A percentile compares a stretch with the other conserved stretches of the same genome.
phyloP scores from a whole-genome alignment of 2,329 filamentous ascomycete genomes.

The Bertia moriformis region DNA sequence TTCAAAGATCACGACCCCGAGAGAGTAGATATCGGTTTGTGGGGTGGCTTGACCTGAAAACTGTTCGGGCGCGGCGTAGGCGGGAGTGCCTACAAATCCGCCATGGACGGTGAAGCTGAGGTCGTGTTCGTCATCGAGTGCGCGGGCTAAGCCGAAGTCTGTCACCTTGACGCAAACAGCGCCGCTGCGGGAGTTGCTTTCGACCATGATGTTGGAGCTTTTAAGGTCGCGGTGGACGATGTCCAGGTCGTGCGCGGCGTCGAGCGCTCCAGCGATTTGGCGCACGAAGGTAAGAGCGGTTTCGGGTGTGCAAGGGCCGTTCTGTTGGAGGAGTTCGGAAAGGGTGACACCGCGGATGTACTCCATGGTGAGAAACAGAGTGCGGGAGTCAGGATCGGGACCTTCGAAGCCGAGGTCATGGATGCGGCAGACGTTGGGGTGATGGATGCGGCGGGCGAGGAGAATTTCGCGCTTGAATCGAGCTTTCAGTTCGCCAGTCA shows the following conservation, averaged over 20 bases:
- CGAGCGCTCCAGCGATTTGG: not conserved
- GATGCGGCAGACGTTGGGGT: too few relatives aligned
- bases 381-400: too few relatives aligned
- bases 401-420: too few relatives aligned
- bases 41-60: not conserved
- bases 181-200: conserved; percentile 74
- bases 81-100: conserved; percentile 92
- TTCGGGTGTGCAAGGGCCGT: too few relatives aligned
- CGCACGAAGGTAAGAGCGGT: too few relatives aligned
- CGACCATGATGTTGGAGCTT: conserved; percentile 35
- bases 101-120: conserved; percentile 20
- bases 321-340: too few relatives aligned
- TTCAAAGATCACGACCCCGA: not conserved
- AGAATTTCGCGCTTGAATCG: too few relatives aligned
- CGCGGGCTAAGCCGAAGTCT: not conserved
- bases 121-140: too few relatives aligned
- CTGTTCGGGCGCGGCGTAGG: conserved; percentile 87
- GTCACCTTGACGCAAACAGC: not conserved
- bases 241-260: not conserved
- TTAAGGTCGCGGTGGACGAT: not conserved
- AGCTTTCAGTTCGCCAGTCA: too few relatives aligned
- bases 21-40: not conserved
- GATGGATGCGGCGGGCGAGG: too few relatives aligned
- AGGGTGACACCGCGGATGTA: too few relatives aligned
- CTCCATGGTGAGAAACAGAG: too few relatives aligned